Percentiles rank a stretch among this genome's conserved stretches.
These are phyloP conservation scores for Ascochyta pisi DNA, from an alignment of 2,329 filamentous ascomycete genomes.

Conservation along the genomic window DNA sequence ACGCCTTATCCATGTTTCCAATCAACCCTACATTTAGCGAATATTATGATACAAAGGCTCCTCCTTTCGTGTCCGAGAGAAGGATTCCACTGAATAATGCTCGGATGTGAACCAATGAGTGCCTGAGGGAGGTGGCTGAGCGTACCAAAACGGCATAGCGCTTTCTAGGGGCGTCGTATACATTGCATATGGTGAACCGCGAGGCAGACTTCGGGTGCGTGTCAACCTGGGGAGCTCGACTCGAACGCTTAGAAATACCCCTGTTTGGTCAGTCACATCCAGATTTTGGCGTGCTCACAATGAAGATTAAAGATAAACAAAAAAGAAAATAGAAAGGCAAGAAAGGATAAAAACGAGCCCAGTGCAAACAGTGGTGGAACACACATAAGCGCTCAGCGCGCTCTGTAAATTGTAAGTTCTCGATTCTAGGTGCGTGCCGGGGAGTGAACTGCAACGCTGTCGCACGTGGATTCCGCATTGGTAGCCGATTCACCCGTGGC, in stretches of 20 bases:
- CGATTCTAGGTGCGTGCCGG: too few species aligned
- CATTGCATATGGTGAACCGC: slow-evolving; percentile 6
- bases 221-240: background rate
- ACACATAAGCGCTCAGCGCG: too few species aligned
- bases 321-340: too few species aligned
- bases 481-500: background rate
- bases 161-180: slow-evolving; percentile 4
- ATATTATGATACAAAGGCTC: slow-evolving; percentile 7
- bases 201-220: slow-evolving; percentile 11
- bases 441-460: too few species aligned
- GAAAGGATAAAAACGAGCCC: too few species aligned
- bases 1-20: slow-evolving; percentile 9
- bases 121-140: background rate
- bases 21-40: slow-evolving; percentile 2
- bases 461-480: too few species aligned
- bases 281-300: too few species aligned
- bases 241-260: too few species aligned
- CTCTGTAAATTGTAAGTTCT: too few species aligned
- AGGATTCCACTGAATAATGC: background rate
- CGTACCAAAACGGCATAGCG: slow-evolving; percentile 1
- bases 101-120: background rate
- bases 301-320: too few species aligned
- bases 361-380: too few species aligned
- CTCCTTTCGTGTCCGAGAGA: background rate
- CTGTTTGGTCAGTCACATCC: too few species aligned